Conservation (phyloP, 345 rosid genomes). For the Sapria himalayana region DNA sequence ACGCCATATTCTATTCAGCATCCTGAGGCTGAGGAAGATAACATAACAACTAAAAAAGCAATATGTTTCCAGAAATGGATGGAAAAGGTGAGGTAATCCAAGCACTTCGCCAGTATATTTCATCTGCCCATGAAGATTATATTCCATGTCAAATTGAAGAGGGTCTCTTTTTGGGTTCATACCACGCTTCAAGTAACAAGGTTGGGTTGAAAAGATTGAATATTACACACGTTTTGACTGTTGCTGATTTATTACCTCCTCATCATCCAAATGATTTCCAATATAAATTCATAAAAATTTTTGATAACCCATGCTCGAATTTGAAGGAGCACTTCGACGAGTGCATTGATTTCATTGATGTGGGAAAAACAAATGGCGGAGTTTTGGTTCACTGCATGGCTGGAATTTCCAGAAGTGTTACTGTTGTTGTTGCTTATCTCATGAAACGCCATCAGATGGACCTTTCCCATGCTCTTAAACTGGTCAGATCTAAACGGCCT, state of each 20-base stretch:
- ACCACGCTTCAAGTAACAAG: slow-evolving; percentile 24
- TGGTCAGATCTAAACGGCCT: slow-evolving; percentile 16
- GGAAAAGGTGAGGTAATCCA: too few species aligned
- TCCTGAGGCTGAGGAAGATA: too few species aligned
- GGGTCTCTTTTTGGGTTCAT: slow-evolving; percentile 36
- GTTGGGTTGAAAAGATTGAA: slow-evolving; percentile 19
- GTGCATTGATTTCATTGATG: neutral
- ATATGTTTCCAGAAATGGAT: too few species aligned
- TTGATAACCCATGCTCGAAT: neutral
- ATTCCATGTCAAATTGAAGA: slow-evolving; percentile 31
- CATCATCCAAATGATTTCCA: slow-evolving; percentile 19
- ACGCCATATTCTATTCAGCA: too few species aligned
- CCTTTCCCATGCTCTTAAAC: slow-evolving; percentile 18
- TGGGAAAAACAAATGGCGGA: slow-evolving; percentile 11
- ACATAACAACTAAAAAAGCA: too few species aligned
- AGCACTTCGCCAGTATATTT: too few species aligned
- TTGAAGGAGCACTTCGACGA: neutral
- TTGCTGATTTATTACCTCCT: slow-evolving; percentile 19
- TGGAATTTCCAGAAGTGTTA: slow-evolving; percentile 26
- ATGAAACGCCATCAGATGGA: slow-evolving; percentile 20
- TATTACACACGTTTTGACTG: slow-evolving; percentile 26
- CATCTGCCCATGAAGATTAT: too few species aligned
- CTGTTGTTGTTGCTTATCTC: slow-evolving; percentile 19
- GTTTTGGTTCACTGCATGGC: slow-evolving; percentile 26
- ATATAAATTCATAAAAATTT: slow-evolving; percentile 27